Base-by-base conservation (phyloP, 2,329 filamentous ascomycete species). In the Aureobasidium sp. region DNA sequence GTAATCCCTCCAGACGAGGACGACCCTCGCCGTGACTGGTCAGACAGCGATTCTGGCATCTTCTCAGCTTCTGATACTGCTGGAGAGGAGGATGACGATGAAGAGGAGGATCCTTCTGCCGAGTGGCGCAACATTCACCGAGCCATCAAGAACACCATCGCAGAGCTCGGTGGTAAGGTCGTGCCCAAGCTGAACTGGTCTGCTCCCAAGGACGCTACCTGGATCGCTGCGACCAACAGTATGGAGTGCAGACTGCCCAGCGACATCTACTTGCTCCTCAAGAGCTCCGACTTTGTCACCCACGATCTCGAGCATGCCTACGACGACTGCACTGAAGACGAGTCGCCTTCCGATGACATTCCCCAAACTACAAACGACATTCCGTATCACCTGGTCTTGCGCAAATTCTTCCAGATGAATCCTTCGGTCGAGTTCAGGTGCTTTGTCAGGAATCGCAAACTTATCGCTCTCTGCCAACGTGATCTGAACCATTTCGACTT, bases 101-200 rank as follows among this genome's bases (percentile, higher is more conserved):
- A 82, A 62, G 80, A 84, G 56, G 76, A 78, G 15, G 85, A 85
- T 85, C 90, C 76, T 76, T 84, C 82, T 1, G 70, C 71, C 33
- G 73, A 78, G 52, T 87, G 84, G 84, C 73, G 85, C 9, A 87
- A 90, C 39, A 82, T 92, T 2, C 94, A 99, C 74, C 79, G 85
- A 48, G 76, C 82, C 62, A 91, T 99, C 73, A 88, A 87, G 72
- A 79, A 84, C 27, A 89, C 84, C 45, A 97, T 99, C 65, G 75
- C 80, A 14, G 88, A 92, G 68, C 82, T 97, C 0, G 92, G 90
- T 17, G 93, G 93, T 63, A 85, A 87, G 64, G 92, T 96, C 9
- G 87, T 89, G 1, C 94, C 94, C 0, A 99, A 99, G 75, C 79
- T 99, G 50, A 97, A 97, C 77, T 99, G 94, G 94, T 97, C 92